Evolutionary conservation across 2,329 filamentous ascomycete species (phyloP).

Genomic region (Pyrenochaeta sp.): DNA sequence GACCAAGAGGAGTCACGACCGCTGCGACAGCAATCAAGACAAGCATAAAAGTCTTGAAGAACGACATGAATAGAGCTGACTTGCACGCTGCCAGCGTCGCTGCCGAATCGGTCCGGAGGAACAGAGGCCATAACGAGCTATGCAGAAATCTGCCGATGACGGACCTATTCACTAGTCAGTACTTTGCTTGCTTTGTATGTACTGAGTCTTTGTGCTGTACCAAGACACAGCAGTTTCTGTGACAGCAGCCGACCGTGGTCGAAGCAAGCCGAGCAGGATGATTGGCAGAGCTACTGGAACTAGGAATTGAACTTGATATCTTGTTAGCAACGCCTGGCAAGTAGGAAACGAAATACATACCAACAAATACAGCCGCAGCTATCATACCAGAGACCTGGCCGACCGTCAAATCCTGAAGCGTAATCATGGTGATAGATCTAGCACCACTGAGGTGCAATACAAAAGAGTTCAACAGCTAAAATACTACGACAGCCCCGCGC

Average conservation of each 20-base stretch:
- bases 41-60: constrained; percentile 18
- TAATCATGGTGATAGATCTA: constrained; percentile 7
- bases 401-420: constrained; percentile 37
- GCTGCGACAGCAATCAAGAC: constrained; percentile 52
- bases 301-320: constrained; percentile 14
- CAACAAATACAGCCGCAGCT: constrained; percentile 47
- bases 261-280: constrained; percentile 13
- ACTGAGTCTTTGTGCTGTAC: constrained; percentile 23
- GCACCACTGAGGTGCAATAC: not conserved
- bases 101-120: constrained; percentile 53
- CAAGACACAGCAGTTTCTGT: constrained; percentile 23
- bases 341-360: constrained; percentile 21
- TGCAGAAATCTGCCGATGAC: constrained; percentile 42
- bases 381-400: constrained; percentile 54
- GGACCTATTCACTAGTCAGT: constrained; percentile 44
- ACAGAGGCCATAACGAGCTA: constrained; percentile 54
- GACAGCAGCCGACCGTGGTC: constrained; percentile 1
- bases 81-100: constrained; percentile 37
- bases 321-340: not conserved
- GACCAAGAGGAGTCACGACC: constrained; percentile 58
- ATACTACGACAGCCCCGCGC: not conserved
- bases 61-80: constrained; percentile 34
- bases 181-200: constrained; percentile 8
- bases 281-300: constrained; percentile 12
- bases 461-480: not conserved